A percentile compares a stretch with the other conserved stretches of the same genome.
Evolutionary conservation across 345 rosid species (phyloP).

Genomic region (Syzygium oleosum): DNA sequence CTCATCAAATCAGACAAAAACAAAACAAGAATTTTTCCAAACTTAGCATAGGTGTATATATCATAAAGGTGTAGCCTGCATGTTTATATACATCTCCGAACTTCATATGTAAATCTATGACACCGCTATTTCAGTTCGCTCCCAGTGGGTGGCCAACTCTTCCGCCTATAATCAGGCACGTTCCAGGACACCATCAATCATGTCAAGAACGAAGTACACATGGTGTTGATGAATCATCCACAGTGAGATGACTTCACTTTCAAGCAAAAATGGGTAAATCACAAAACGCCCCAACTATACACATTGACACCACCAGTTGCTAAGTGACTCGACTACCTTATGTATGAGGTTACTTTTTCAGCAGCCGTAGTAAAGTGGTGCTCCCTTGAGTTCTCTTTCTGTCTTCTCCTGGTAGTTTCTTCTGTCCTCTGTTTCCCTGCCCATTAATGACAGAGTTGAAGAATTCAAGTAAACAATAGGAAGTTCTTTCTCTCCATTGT

Average conservation of each 20-base stretch:
- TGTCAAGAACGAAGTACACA: background rate
- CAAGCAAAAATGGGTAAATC: background rate
- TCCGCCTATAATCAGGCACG: background rate
- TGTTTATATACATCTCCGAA: background rate
- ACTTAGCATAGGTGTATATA: background rate
- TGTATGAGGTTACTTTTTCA: constrained; percentile 34
- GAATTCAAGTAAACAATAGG: background rate
- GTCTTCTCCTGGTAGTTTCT: constrained; percentile 24
- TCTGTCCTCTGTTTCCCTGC: constrained; percentile 54
- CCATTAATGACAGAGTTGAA: background rate
- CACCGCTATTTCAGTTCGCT: background rate
- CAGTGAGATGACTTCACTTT: background rate
- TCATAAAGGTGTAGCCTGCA: background rate
- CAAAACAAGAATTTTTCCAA: background rate
- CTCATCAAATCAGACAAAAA: background rate
- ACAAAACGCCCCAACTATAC: background rate
- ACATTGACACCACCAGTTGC: background rate
- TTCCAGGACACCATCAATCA: background rate
- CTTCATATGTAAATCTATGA: background rate
- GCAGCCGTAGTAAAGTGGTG: constrained; percentile 50
- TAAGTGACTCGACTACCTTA: constrained; percentile 1
- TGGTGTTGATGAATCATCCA: background rate
- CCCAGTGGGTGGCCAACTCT: background rate
- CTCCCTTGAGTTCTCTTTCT: constrained; percentile 62
- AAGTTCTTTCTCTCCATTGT: background rate